Percentiles rank a stretch among this genome's conserved stretches.
phyloP scores from a whole-genome alignment of 371 early-diverging fungal species.

The Globomyces sp. region DNA sequence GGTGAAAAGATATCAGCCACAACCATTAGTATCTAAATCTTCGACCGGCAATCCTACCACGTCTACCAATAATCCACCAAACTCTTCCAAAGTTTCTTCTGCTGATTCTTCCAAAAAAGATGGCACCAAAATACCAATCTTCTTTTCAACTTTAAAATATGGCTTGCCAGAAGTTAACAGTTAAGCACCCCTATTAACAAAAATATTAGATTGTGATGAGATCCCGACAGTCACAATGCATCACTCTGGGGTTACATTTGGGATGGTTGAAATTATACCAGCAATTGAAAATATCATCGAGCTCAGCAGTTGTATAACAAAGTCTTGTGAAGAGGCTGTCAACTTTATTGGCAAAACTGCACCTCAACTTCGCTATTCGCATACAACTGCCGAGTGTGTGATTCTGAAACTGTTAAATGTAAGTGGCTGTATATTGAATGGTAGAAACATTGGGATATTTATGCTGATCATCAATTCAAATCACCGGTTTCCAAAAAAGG shows the following conservation, averaged over 20 bases:
- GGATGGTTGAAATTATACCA: slow-evolving; percentile 46
- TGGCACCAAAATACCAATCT: not conserved
- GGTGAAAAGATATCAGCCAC: slow-evolving; percentile 7
- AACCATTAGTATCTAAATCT: not conserved
- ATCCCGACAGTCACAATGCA: slow-evolving; percentile 47
- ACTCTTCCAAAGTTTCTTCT: too few species aligned
- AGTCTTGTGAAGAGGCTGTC: slow-evolving; percentile 19
- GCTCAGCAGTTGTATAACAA: slow-evolving; percentile 25
- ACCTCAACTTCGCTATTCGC: not conserved
- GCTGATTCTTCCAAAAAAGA: not conserved
- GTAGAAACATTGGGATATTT: slow-evolving; percentile 18
- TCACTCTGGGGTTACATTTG: slow-evolving; percentile 31
- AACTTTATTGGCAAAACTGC: not conserved
- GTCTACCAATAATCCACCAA: too few species aligned
- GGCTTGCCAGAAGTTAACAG: slow-evolving; percentile 10
- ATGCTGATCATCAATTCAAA: slow-evolving; percentile 31
- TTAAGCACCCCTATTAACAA: not conserved
- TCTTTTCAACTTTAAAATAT: slow-evolving; percentile 2
- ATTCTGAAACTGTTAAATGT: not conserved
- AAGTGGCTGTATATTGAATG: too few species aligned
- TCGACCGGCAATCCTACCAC: not conserved
- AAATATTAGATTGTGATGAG: slow-evolving; percentile 12
- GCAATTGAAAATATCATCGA: slow-evolving; percentile 24
- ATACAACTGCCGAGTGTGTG: not conserved
- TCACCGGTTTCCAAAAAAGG: slow-evolving; percentile 32